Evolutionary conservation across 2,329 filamentous ascomycete genomes (phyloP).

Genomic region (Hortaea sp.): DNA sequence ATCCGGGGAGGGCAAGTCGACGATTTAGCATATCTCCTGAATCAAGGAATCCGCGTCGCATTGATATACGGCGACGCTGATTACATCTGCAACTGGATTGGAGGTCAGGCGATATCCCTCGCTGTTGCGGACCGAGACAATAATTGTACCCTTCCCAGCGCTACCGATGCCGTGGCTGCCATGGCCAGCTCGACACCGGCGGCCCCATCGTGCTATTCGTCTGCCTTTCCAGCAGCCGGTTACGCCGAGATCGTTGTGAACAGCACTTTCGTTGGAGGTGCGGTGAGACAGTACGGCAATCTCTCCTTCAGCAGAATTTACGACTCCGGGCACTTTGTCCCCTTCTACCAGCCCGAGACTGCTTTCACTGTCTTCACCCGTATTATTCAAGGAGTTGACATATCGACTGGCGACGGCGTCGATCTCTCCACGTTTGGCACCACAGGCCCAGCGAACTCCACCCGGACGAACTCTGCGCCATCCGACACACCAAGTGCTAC

Average conservation of each 20-base stretch:
- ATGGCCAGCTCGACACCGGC: not conserved
- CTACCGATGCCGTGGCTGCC: not conserved
- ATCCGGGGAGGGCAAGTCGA: slow-evolving; percentile 31
- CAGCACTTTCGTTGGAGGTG: slow-evolving; percentile 56
- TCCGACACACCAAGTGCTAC: slow-evolving; percentile 36
- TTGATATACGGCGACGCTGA: slow-evolving; percentile 48
- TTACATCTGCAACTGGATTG: slow-evolving; percentile 51
- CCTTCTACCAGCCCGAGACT: slow-evolving; percentile 43
- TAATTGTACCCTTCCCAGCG: slow-evolving; percentile 5
- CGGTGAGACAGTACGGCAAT: slow-evolving; percentile 68
- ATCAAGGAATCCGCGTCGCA: slow-evolving; percentile 46
- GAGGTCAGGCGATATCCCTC: slow-evolving; percentile 64
- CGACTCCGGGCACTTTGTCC: slow-evolving; percentile 43
- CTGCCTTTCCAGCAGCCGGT: slow-evolving; percentile 53
- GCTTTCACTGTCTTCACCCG: slow-evolving; percentile 44
- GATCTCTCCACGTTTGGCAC: slow-evolving; percentile 43
- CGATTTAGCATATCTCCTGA: slow-evolving; percentile 33
- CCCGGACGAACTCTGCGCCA: slow-evolving; percentile 45
- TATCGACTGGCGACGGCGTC: slow-evolving; percentile 33
- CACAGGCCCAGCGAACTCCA: slow-evolving; percentile 48
- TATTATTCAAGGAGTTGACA: slow-evolving; percentile 40
- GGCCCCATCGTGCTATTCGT: slow-evolving; percentile 31
- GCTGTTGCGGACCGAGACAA: slow-evolving; percentile 32
- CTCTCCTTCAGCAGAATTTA: slow-evolving; percentile 43
- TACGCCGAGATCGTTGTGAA: slow-evolving; percentile 65